phyloP scores from a whole-genome alignment of 371 early-diverging fungal species.

The Lichtheimia corymbifera region DNA sequence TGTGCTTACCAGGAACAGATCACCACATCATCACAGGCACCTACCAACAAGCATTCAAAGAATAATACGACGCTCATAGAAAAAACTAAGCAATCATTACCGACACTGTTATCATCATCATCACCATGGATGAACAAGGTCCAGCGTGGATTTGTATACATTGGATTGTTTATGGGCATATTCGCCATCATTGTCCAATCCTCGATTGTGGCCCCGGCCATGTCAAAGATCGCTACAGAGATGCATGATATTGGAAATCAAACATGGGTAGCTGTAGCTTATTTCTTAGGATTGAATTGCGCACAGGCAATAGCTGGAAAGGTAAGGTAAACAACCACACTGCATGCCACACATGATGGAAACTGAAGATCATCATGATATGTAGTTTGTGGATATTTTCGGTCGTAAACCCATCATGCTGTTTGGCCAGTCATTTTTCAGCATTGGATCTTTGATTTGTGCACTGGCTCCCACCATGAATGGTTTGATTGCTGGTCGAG shows the following conservation, averaged over 20 bases:
- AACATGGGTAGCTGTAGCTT: slow-evolving; percentile 27
- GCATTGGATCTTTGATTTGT: slow-evolving; percentile 27
- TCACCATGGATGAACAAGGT: too few species aligned
- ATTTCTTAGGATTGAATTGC: slow-evolving; percentile 55
- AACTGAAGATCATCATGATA: not conserved
- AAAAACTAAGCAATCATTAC: too few species aligned
- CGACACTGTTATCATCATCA: too few species aligned
- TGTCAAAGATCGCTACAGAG: slow-evolving; percentile 10
- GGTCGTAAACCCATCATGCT: slow-evolving; percentile 57
- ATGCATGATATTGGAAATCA: slow-evolving; percentile 15
- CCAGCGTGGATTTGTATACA: not conserved
- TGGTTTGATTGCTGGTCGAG: slow-evolving; percentile 67
- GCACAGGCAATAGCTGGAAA: slow-evolving; percentile 60
- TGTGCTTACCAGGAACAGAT: too few species aligned
- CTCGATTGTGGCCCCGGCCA: slow-evolving; percentile 67
- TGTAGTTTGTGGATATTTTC: slow-evolving; percentile 58
- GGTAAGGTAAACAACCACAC: too few species aligned
- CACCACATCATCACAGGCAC: too few species aligned
- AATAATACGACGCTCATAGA: too few species aligned
- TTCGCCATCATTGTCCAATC: slow-evolving; percentile 77
- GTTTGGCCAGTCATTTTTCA: slow-evolving; percentile 27
- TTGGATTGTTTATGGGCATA: slow-evolving; percentile 37
- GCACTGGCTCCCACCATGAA: slow-evolving; percentile 14
- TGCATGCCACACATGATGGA: not conserved
- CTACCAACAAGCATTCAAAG: too few species aligned